Base-by-base conservation (phyloP, 1,139 yeast species). In the Lizanozyma gosingica region DNA sequence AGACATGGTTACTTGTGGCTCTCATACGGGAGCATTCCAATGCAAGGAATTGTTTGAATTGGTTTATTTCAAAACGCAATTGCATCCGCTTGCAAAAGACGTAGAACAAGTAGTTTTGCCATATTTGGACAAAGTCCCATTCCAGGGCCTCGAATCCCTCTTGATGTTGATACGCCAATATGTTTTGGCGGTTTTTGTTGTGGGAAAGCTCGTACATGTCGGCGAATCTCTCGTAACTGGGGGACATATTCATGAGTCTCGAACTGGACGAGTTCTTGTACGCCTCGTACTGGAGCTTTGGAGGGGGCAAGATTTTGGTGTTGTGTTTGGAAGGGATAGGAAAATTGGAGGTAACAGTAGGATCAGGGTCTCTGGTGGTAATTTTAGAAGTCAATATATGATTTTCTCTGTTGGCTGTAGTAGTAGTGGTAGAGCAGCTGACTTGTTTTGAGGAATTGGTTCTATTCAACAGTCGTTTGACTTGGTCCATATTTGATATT, bases 1-100 rank as follows among this genome's bases (percentile, higher is more conserved):
- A 15, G 32, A 34, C 11, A 32, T 34, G 27, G 36, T 34, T 35
- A 3, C 18, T 35, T 14, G 35, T 15, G 11, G 15, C 22, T 4
- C 38, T 41, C 36, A 35, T 39, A 14, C 33, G 32, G 17, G 37
- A 37, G 36, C 33, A 33, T 36, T 41, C 29, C 38, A 45, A 44
- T 17, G 52, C 55, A 43, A 53, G 44, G 41, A 64, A 59, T 3
- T 56, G 42, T 45, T 65, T 70, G 53, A 61, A 70, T 43, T 59
- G 48, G 35, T 48, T 53, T 40, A 70, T 68, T 46, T 70, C 76
- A 45, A 67, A 73, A 39, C 75, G 57, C 40, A 70, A 55, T 43
- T 60, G 62, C 35, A 70, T 67, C 36, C 76, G 48, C 45, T 63
- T 67, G 38, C 55, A 53, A 14, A 68, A 45, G n/a, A 69, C 74